Base-by-base conservation (phyloP, 139 green algal species). In the Limnomonas spitsbergensis region DNA sequence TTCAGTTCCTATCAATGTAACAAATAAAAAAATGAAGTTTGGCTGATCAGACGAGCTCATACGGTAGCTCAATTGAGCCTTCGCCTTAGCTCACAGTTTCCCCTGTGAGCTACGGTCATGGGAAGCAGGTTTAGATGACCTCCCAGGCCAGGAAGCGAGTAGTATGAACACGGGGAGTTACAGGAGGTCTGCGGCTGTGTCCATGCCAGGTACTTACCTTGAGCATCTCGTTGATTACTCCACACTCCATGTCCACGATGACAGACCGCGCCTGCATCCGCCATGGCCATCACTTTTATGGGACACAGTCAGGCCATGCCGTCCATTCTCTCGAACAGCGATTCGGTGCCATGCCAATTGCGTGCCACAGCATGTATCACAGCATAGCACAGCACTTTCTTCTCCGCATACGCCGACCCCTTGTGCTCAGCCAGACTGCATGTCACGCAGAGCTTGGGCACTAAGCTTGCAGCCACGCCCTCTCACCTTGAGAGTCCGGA, bases 221-320 rank as follows among this genome's bases (percentile, higher is more conserved):
- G 56, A 92, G 87, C 83, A 95, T 90, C 53, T 91, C 79, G 54
- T 93, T 91, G 24, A 94, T 90, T 4, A 95, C 91, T 0, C 91
- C 90, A 70, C 94, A 92, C 75, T 97, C 92, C 90, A 94, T 97
- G 80, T 97, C 92, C 7, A 97, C 89, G 0, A 97, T 76, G 4
- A 97, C 85, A 2, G 90, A 90, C 26, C 89, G 84, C 1, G 92
- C 92, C 81, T 88, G 81, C 31, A 82, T 36, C 2, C 35, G 54
- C 4, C 47, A 69, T 7, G 34, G 24, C 14, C 4, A 34, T 34
- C 20, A 69, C 34, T 20, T 4, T 69, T 4, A 73, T 29, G 53
- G 47, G n/a, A 6, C 53, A 27, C 35, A 73, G 53, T 26, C 36
- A 37, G 31, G 29, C 40, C 34, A 29, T 53, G 34, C 6, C 42